A percentile compares a stretch with the other conserved stretches of the same genome.
Evolutionary conservation across 1,139 yeast genomes (phyloP).

Genomic region (Kodamaea derodonti): DNA sequence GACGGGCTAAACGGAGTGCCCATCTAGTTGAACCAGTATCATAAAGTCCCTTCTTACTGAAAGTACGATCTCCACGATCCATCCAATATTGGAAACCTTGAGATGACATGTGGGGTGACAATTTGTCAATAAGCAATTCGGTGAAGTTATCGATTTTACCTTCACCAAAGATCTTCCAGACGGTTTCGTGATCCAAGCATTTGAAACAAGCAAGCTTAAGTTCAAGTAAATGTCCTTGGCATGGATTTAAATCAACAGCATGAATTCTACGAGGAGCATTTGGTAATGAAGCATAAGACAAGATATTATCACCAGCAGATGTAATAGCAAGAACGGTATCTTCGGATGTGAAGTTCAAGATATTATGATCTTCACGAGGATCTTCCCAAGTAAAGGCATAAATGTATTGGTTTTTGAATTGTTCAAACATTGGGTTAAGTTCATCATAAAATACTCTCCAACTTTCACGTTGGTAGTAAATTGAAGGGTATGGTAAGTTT

Average conservation of each 20-base stretch:
- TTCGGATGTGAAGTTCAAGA: conserved; percentile 53
- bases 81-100: conserved; percentile 82
- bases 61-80: conserved; percentile 56
- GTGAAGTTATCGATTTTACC: conserved; percentile 58
- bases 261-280: conserved; percentile 73
- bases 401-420: conserved; percentile 73
- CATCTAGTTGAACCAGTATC: conserved; percentile 85
- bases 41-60: conserved; percentile 60
- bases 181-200: conserved; percentile 48
- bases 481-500: conserved; percentile 72
- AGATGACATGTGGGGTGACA: conserved; percentile 71
- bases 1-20: conserved; percentile 70
- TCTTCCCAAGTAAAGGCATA: conserved; percentile 92
- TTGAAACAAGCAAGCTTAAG: conserved; percentile 70
- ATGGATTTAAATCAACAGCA: conserved; percentile 82
- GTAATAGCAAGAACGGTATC: conserved; percentile 82
- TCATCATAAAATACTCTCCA: conserved; percentile 84
- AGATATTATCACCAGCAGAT: conserved; percentile 80
- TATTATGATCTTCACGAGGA: conserved; percentile 73
- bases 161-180: conserved; percentile 74
- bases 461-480: conserved; percentile 69
- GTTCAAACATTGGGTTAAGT: conserved; percentile 60
- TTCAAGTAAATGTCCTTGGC: conserved; percentile 76
- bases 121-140: conserved; percentile 43
- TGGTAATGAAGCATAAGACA: conserved; percentile 68